Conservation (phyloP, 1,284 basidiomycete genomes). For the Bjerkandera adusta region DNA sequence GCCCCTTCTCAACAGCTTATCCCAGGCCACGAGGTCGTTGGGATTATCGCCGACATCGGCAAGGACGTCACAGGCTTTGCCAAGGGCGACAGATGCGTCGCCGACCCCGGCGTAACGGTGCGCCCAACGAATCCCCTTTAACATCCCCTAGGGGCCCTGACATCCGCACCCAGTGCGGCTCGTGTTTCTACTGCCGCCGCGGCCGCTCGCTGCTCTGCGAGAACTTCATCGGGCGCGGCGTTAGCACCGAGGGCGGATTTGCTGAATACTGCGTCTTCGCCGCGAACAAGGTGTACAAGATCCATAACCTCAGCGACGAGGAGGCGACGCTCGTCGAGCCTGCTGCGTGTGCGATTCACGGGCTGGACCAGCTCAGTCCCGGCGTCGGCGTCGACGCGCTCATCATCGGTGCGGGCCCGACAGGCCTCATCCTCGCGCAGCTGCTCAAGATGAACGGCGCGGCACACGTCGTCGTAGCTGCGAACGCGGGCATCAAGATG, state of each 20-base stretch:
- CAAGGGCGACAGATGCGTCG: constrained; percentile 78
- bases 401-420: constrained; percentile 49
- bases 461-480: constrained; percentile 45
- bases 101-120: constrained; percentile 65
- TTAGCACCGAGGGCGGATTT: constrained; percentile 80
- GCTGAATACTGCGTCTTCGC: constrained; percentile 82
- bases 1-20: constrained; percentile 52
- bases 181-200: constrained; percentile 82
- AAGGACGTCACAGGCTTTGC: constrained; percentile 68
- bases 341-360: constrained; percentile 62
- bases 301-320: constrained; percentile 58
- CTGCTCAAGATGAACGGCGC: constrained; percentile 59
- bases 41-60: constrained; percentile 65
- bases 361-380: constrained; percentile 56
- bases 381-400: constrained; percentile 54
- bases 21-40: constrained; percentile 82
- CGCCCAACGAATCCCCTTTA: constrained; percentile 19
- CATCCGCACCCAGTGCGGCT: constrained; percentile 56
- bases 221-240: constrained; percentile 75
- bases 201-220: constrained; percentile 76
- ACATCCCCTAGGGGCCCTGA: not conserved
- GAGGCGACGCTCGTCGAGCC: constrained; percentile 62
- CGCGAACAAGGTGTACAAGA: constrained; percentile 55
- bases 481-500: constrained; percentile 61
- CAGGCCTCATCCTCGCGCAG: constrained; percentile 60